Evolutionary conservation across 768 basidiomycete genomes (phyloP).

Genomic region (Tephrocybe sp.): DNA sequence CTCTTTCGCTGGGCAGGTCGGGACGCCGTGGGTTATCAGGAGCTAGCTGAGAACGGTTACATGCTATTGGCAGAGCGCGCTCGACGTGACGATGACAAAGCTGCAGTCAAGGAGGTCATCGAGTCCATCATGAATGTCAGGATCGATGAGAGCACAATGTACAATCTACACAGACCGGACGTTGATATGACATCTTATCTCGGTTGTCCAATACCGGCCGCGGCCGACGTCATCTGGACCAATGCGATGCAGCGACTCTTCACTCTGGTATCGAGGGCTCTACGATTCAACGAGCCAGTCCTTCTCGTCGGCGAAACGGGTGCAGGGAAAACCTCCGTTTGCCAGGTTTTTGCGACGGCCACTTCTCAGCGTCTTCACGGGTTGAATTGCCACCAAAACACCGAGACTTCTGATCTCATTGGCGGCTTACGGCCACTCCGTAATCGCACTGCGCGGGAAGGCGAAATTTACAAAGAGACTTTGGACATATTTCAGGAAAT

Average conservation of each 20-base stretch:
- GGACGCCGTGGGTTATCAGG: slow-evolving; percentile 86
- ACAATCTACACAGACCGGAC: slow-evolving; percentile 48
- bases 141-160: slow-evolving; percentile 73
- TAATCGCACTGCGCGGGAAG: slow-evolving; percentile 60
- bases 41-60: slow-evolving; percentile 94
- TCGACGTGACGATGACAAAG: slow-evolving; percentile 81
- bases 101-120: slow-evolving; percentile 89
- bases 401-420: slow-evolving; percentile 95
- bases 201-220: slow-evolving; percentile 51
- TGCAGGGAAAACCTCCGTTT: slow-evolving; percentile 96
- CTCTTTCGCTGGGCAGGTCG: slow-evolving; percentile 96
- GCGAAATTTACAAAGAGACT: slow-evolving; percentile 48
- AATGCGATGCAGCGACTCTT: slow-evolving; percentile 90
- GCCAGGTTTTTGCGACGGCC: slow-evolving; percentile 81
- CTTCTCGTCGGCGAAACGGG: slow-evolving; percentile 97
- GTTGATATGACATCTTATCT: slow-evolving; percentile 47
- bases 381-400: slow-evolving; percentile 97
- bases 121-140: slow-evolving; percentile 86
- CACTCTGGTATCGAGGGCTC: slow-evolving; percentile 77
- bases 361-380: slow-evolving; percentile 59
- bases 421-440: slow-evolving; percentile 90
- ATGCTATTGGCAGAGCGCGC: slow-evolving; percentile 96
- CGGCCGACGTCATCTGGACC: slow-evolving; percentile 83
- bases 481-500: slow-evolving; percentile 37
- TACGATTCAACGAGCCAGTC: slow-evolving; percentile 91